A percentile compares a stretch with the other conserved stretches of the same genome.
Evolutionary conservation across 2,329 filamentous ascomycete genomes (phyloP).

Genomic region (Fusarium metavorans): DNA sequence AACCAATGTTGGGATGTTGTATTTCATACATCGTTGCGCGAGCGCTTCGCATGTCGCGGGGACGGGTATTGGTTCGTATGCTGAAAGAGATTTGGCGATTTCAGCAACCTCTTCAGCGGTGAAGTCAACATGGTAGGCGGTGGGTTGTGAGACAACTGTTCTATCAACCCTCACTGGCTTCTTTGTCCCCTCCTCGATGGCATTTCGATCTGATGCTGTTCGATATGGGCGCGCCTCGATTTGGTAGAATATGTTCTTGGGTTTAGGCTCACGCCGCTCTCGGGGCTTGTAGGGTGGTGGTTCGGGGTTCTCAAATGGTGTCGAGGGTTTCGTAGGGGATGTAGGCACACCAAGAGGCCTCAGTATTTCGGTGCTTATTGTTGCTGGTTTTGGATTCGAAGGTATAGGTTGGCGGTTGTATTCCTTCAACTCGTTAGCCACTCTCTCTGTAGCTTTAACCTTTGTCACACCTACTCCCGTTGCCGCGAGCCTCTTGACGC

Average conservation of each 20-base stretch:
- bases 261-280: conserved; percentile 20
- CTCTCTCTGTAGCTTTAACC: background rate
- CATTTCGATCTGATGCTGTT: conserved; percentile 41
- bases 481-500: conserved; percentile 36
- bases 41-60: conserved; percentile 37
- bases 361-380: background rate
- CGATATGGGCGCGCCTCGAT: conserved; percentile 43
- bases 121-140: conserved; percentile 61
- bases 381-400: background rate
- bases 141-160: conserved; percentile 16
- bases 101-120: conserved; percentile 51
- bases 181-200: conserved; percentile 42
- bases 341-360: background rate
- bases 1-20: conserved; percentile 42
- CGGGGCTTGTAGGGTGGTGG: conserved; percentile 23
- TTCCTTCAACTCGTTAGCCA: conserved; percentile 17
- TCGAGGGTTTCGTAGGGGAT: background rate
- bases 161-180: conserved; percentile 3
- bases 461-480: conserved; percentile 35
- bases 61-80: conserved; percentile 20
- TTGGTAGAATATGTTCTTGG: conserved; percentile 29
- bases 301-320: background rate
- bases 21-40: conserved; percentile 24
- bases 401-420: conserved; percentile 2
- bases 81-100: conserved; percentile 40